Evolutionary conservation across 331 rosid genomes (phyloP).

Genomic region (Ulmus americana): DNA sequence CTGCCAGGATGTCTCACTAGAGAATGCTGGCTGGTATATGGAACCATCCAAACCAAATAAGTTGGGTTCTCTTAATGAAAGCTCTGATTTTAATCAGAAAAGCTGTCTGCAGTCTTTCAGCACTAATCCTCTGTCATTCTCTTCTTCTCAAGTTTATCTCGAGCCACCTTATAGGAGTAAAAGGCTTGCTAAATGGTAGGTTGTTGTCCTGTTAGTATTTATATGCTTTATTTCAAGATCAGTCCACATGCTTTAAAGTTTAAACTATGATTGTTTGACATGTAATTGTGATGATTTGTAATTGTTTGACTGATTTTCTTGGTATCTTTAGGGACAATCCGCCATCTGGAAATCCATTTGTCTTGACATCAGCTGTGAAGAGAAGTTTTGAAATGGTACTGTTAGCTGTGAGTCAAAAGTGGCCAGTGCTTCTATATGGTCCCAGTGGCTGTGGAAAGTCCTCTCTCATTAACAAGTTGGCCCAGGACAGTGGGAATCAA

Average conservation of each 20-base stretch:
- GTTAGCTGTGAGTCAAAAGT: conserved; percentile 68
- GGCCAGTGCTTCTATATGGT: conserved; percentile 86
- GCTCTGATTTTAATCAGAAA: conserved; percentile 30
- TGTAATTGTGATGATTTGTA: not conserved
- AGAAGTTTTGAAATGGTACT: conserved; percentile 63
- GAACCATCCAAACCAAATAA: conserved; percentile 30
- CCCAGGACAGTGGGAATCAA: conserved; percentile 52
- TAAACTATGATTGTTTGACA: conserved; percentile 10
- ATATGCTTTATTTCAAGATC: conserved; percentile 1
- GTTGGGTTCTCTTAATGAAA: conserved; percentile 22
- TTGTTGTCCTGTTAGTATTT: not conserved
- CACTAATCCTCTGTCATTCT: conserved; percentile 16
- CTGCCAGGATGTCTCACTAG: conserved; percentile 64
- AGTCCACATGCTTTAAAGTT: conserved; percentile 2
- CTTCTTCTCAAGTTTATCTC: conserved; percentile 29
- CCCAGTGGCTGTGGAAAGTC: conserved; percentile 88
- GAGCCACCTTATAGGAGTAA: conserved; percentile 48
- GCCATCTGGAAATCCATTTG: conserved; percentile 34
- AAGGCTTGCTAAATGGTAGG: conserved; percentile 41
- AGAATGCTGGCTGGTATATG: conserved; percentile 53
- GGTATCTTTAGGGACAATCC: conserved; percentile 41
- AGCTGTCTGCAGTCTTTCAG: conserved; percentile 39
- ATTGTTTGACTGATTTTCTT: conserved; percentile 7
- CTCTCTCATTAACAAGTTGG: conserved; percentile 67
- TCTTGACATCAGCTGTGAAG: conserved; percentile 56